Evolutionary conservation across 371 early-diverging fungal genomes (phyloP), one percentile per base, ranked within the genome.

Genomic region (Syncephalastrum sp.): DNA sequence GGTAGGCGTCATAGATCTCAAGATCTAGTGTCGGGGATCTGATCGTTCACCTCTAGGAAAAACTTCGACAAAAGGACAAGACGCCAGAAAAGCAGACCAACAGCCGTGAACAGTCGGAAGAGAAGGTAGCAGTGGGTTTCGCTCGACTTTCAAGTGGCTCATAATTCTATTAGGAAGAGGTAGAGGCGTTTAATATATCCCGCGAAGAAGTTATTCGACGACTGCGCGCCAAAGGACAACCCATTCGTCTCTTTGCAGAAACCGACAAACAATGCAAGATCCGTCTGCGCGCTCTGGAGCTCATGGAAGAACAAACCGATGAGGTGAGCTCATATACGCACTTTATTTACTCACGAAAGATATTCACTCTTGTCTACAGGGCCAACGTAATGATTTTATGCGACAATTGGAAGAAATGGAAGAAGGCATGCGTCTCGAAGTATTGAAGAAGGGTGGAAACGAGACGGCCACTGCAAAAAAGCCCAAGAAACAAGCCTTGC

Each of bases 241-340:
- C 98, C 16, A 95, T 96, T 64, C 86, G 93, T 8, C 73, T 96
- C 41, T 98, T 98, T 67, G 98, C 88, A 45, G 98, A 98, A 68
- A 86, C 91, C 4, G 88, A 92, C 61, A 73, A 76, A 27, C 84
- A 91, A 61, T 91, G 98, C 43, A 82, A 89, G 52, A 72, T 81
- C 49, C 92, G 98, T 50, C 78, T 98, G 48, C 86, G 92, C 55
- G 79, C 81, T 8, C 61, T 95, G 33, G 96, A 97, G 67, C 61
- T 94, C n/a, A 83, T 85, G 46, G 94, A 96, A 57, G 93, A 94
- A 63, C 83, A 86, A 33, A 74, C 84, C 23, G 88, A 83, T 27
- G 63, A 66, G 54, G 60, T 67, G 57, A 55, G 25, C 41, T 3
- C 24, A 1, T 33, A 33, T 0, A 12, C 0, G 6, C 12, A 10